phyloP scores from a whole-genome alignment of 1,284 basidiomycete species.

The Puccinia triticina region DNA sequence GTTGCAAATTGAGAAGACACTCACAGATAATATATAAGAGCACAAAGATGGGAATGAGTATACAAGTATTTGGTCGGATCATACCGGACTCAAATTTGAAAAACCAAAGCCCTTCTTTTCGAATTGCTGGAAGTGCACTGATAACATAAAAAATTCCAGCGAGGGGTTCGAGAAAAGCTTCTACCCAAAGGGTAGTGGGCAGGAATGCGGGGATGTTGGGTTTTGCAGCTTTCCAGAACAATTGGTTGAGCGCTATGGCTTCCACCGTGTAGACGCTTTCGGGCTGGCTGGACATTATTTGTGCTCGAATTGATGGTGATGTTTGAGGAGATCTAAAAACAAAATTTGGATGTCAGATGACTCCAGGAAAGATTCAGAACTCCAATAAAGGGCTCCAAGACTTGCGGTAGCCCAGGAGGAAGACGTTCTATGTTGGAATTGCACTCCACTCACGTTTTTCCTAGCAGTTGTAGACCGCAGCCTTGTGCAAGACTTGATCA shows the following conservation, averaged over 20 bases:
- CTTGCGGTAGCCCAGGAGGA: not conserved
- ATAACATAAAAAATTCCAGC: not conserved
- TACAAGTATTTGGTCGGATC: conserved; percentile 13
- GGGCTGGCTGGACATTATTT: not conserved
- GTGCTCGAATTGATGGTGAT: not conserved
- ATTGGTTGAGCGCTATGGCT: not conserved
- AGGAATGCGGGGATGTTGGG: not conserved
- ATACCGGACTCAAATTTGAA: conserved; percentile 6
- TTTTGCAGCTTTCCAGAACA: not conserved
- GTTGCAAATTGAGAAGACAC: not conserved
- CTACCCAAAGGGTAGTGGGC: not conserved
- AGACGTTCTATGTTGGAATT: not conserved
- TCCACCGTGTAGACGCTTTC: not conserved
- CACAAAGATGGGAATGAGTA: conserved; percentile 6
- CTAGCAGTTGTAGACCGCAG: not conserved
- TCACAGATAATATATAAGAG: conserved; percentile 18
- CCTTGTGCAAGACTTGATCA: not conserved
- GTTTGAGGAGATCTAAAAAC: not conserved
- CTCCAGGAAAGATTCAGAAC: not conserved
- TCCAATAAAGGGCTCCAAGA: not conserved
- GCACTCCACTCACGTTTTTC: not conserved
- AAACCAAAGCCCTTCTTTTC: conserved; percentile 8
- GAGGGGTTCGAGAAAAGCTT: conserved; percentile 6
- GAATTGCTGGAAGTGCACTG: conserved; percentile 15
- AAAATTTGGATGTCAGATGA: not conserved